Conservation (phyloP, 2,329 filamentous ascomycete genomes). For the Nemania serpens region DNA sequence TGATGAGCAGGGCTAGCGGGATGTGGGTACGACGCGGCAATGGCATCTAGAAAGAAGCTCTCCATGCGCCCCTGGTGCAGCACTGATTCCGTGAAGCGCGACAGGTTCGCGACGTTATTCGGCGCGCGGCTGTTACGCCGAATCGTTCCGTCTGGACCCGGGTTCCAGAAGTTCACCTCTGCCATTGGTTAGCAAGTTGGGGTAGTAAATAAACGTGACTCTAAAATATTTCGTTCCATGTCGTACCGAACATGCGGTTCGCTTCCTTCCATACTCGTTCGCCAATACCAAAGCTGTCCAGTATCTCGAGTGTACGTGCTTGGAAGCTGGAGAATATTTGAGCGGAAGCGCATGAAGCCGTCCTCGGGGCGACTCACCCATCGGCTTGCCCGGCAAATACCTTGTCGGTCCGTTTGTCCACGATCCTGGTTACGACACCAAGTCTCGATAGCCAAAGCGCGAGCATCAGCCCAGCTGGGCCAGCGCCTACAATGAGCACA, state of each 20-base stretch:
- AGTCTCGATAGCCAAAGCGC: constrained; percentile 49
- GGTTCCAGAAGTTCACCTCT: constrained; percentile 59
- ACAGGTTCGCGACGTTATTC: constrained; percentile 59
- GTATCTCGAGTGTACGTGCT: constrained; percentile 71
- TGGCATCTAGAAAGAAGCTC: constrained; percentile 59
- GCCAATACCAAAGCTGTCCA: constrained; percentile 71
- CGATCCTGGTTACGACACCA: constrained; percentile 48
- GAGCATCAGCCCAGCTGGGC: constrained; percentile 50
- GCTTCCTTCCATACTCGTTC: constrained; percentile 68
- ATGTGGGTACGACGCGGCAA: constrained; percentile 44
- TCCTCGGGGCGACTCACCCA: constrained; percentile 37
- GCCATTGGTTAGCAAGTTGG: not conserved
- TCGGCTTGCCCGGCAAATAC: constrained; percentile 52
- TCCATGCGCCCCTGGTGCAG: constrained; percentile 68
- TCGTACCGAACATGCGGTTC: constrained; percentile 67
- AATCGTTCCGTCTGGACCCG: constrained; percentile 61
- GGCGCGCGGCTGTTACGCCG: constrained; percentile 47
- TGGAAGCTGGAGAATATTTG: constrained; percentile 49
- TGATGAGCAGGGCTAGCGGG: constrained; percentile 18
- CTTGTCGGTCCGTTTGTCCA: constrained; percentile 50
- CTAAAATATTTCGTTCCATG: not conserved
- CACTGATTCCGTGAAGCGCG: constrained; percentile 62
- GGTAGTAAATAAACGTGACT: not conserved
- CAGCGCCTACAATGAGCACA: constrained; percentile 49
- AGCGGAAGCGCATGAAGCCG: not conserved